Conservation (phyloP, 257 asterid genomes). For the Marsdenia floribunda region DNA sequence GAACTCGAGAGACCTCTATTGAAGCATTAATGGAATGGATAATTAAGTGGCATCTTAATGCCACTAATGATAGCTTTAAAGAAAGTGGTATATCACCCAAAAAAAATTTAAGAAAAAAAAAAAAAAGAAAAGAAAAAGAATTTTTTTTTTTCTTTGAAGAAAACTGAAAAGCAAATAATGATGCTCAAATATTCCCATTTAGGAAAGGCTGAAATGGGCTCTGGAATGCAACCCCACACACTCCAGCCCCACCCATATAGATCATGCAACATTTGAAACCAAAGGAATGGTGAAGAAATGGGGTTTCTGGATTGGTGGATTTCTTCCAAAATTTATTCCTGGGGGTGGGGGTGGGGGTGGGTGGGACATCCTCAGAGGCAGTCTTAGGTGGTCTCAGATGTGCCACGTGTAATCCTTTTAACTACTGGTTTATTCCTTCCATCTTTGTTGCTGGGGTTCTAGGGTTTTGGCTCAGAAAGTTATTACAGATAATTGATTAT, state of each 20-base stretch:
- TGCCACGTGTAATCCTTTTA: conserved; percentile 14
- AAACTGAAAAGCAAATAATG: conserved; percentile 9
- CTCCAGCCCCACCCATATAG: background rate
- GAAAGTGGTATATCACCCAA: conserved; percentile 2
- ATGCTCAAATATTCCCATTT: conserved; percentile 17
- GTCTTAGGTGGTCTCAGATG: conserved; percentile 11
- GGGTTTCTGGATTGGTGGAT: conserved; percentile 8
- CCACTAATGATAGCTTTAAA: conserved; percentile 14
- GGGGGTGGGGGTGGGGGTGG: background rate
- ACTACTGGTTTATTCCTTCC: background rate
- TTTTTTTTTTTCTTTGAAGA: background rate
- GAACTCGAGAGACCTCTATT: background rate
- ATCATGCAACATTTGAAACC: background rate
- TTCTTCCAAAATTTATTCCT: background rate
- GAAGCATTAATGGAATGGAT: conserved; percentile 1
- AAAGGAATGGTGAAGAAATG: conserved; percentile 11
- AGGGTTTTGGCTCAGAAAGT: conserved; percentile 16
- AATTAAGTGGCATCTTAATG: conserved; percentile 19
- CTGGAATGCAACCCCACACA: background rate
- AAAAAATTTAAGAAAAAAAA: background rate
- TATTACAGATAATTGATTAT: background rate
- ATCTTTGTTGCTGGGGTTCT: background rate
- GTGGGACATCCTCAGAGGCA: background rate
- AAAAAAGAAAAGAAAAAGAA: too few relatives aligned
- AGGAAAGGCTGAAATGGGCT: conserved; percentile 9